A percentile compares a stretch with the other conserved stretches of the same genome.
Conservation (phyloP, 2,329 filamentous ascomycete genomes). For the Epichloe brachyelytri region DNA sequence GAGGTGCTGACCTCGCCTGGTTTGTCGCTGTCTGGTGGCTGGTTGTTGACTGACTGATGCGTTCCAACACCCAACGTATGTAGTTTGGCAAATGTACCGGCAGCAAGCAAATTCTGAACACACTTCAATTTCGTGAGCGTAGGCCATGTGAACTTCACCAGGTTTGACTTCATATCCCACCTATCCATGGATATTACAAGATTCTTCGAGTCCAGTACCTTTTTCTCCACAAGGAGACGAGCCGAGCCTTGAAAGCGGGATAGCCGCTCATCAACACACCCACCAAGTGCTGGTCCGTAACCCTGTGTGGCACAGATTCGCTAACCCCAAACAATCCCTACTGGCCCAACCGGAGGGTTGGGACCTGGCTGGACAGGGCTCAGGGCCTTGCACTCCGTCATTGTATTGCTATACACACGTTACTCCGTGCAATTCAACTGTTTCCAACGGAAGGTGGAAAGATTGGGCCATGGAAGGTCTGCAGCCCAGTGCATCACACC, state of each 20-base stretch:
- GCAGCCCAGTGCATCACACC: too few species aligned
- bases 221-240: not conserved
- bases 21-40: too few species aligned
- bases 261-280: not conserved
- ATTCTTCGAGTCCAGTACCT: not conserved
- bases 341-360: not conserved
- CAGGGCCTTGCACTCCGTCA: not conserved
- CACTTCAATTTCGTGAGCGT: too few species aligned
- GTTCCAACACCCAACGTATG: too few species aligned
- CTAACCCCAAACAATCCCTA: not conserved
- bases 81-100: too few species aligned
- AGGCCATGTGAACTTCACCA: too few species aligned
- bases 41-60: too few species aligned
- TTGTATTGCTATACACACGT: not conserved
- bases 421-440: not conserved
- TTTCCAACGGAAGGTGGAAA: too few species aligned
- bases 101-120: too few species aligned
- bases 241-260: not conserved
- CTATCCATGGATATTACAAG: not conserved
- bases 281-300: not conserved
- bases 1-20: too few species aligned
- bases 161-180: not conserved
- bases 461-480: too few species aligned
- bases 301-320: not conserved
- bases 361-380: slow-evolving; percentile 1